Evolutionary conservation across 2,329 filamentous ascomycete species (phyloP).

Genomic region (Penicillium sp.): DNA sequence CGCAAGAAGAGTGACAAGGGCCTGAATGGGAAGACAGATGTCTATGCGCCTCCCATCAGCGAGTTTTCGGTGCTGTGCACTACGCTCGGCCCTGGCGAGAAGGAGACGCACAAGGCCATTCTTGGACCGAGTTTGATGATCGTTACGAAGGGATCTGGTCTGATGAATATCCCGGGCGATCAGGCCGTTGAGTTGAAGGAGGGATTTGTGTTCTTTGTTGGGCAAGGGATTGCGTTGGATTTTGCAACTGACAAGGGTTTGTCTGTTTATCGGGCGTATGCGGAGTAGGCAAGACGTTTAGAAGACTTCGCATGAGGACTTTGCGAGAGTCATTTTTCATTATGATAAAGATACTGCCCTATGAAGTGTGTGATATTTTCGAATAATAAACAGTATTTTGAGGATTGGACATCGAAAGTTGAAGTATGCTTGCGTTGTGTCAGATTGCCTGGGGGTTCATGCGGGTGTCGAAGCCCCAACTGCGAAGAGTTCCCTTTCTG

Average conservation of each 20-base stretch:
- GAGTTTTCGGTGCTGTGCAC: constrained; percentile 70
- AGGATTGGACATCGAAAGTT: constrained; percentile 25
- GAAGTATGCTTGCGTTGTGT: neutral
- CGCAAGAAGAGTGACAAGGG: constrained; percentile 52
- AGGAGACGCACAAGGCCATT: constrained; percentile 56
- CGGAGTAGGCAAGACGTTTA: constrained; percentile 26
- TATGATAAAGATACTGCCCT: neutral
- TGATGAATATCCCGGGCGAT: constrained; percentile 54
- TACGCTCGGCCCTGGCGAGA: constrained; percentile 56
- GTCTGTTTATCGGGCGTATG: constrained; percentile 51
- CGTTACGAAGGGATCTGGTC: constrained; percentile 59
- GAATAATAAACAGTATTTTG: neutral
- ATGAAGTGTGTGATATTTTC: neutral
- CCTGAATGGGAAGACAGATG: constrained; percentile 58
- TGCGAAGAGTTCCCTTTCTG: neutral
- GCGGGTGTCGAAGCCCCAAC: neutral
- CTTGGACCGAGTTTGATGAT: constrained; percentile 64
- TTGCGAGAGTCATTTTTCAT: neutral
- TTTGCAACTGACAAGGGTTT: constrained; percentile 47
- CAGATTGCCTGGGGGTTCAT: neutral
- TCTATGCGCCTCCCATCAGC: constrained; percentile 66
- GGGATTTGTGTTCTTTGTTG: constrained; percentile 68
- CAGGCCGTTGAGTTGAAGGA: constrained; percentile 56
- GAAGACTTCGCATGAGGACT: neutral
- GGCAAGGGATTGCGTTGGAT: constrained; percentile 53